Evolutionary conservation across 2,329 filamentous ascomycete species (phyloP), one percentile per base, ranked within the genome.

Genomic region (Chaetomium sp.): DNA sequence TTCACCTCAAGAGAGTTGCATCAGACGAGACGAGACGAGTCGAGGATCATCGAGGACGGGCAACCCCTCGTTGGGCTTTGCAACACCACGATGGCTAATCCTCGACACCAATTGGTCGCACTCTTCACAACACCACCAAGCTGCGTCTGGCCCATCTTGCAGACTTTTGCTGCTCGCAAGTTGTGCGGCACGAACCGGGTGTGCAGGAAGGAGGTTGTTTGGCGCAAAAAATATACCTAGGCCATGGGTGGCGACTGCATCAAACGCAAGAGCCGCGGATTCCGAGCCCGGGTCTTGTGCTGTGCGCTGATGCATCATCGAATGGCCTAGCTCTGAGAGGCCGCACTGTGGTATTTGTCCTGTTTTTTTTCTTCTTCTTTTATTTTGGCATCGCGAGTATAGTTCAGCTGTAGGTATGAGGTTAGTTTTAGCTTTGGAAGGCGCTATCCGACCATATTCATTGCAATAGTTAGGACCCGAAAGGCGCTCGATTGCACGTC

Each of bases 11-110:
- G 35, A 42, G 16, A 19, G 35, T 42, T 42, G 5, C 35, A n/a
- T 54, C 51, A 54, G 50, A 38, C 16, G 10, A 42, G 21, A 16
- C 9, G 53, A 8, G 29, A 33, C 19, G 25, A 8, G 29, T 21
- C 19, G 25, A 31, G n/a, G 35, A 31, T 47, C 23, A 16, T 19
- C 25, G 13, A 13, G 4, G 19, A 21, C 29, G n/a, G 42, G 12
- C 29, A 51, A 27, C 67, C 64, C 64, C 57, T 68, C 60, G 60
- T 54, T 62, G 57, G 23, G 63, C 67, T 61, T 62, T 50, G 57
- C 63, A 68, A 68, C 65, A 67, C 67, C 67, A 68, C 67, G 67
- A 51, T 68, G 67, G 60, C 31, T 54, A 33, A 65, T 62, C 47
- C 65, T 64, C 42, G 27, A 51, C 57, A 67, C 4, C 51, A 65